Conservation (phyloP, 2,329 filamentous ascomycete species). For the Trichoderma sp. region DNA sequence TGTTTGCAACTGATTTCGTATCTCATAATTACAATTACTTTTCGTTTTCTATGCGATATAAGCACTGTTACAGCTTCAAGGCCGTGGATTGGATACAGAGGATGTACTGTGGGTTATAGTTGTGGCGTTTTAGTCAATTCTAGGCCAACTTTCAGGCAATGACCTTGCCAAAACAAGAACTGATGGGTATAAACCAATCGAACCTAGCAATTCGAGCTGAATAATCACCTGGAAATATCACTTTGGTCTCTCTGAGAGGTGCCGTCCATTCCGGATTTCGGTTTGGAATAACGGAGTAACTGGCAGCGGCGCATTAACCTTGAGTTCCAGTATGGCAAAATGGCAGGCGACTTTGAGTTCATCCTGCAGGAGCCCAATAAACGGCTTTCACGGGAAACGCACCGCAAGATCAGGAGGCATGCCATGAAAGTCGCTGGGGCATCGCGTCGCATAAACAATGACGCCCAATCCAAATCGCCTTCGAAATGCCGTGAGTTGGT, state of each 20-base stretch:
- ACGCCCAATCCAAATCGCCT: neutral
- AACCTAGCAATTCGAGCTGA: neutral
- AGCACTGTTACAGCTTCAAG: too few relatives aligned
- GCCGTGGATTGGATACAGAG: too few relatives aligned
- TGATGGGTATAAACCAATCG: too few relatives aligned
- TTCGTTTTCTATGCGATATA: too few relatives aligned
- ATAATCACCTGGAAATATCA: neutral
- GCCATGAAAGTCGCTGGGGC: neutral
- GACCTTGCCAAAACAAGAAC: too few relatives aligned
- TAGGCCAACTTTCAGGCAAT: too few relatives aligned
- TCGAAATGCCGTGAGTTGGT: neutral
- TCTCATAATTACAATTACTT: too few relatives aligned
- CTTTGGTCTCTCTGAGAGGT: neutral
- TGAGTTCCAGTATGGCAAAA: neutral
- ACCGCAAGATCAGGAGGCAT: neutral
- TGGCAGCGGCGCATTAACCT: neutral
- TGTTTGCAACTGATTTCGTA: too few relatives aligned
- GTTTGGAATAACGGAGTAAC: neutral
- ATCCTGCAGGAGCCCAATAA: neutral
- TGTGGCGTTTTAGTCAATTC: too few relatives aligned
- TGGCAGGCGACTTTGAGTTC: slow-evolving; percentile 1
- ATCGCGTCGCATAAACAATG: neutral
- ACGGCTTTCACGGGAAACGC: neutral
- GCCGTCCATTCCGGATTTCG: neutral
- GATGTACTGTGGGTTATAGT: too few relatives aligned